Evolutionary conservation across 768 basidiomycete genomes (phyloP).

Genomic region (Trichaptum fuscoviolaceum): DNA sequence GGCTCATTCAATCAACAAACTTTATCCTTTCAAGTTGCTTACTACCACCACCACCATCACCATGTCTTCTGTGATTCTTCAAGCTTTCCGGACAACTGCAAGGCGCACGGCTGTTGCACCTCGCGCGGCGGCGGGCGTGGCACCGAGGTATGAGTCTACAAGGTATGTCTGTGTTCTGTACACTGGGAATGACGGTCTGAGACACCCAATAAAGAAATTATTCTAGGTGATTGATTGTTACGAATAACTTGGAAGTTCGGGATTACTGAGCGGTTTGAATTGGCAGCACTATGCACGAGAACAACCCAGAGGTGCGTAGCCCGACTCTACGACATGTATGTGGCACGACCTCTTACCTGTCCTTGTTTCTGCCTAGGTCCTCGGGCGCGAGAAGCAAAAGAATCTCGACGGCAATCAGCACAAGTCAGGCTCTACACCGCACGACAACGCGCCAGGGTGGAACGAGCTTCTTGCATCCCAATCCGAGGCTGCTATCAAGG

Average conservation of each 20-base stretch:
- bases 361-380: slow-evolving; percentile 24
- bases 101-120: neutral
- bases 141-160: neutral
- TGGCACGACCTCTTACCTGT: neutral
- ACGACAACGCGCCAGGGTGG: slow-evolving; percentile 61
- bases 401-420: slow-evolving; percentile 41
- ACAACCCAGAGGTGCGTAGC: slow-evolving; percentile 43
- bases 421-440: slow-evolving; percentile 43
- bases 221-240: neutral
- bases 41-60: neutral
- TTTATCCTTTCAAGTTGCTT: no score
- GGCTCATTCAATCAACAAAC: neutral
- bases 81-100: neutral
- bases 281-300: slow-evolving; percentile 50
- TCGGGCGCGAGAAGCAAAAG: slow-evolving; percentile 50
- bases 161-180: neutral
- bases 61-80: neutral
- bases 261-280: neutral
- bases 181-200: neutral
- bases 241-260: neutral
- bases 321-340: neutral
- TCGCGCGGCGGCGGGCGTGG: neutral
- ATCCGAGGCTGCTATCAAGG: slow-evolving; percentile 67
- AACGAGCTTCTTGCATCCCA: slow-evolving; percentile 58
- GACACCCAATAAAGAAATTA: slow-evolving; percentile 3